These are phyloP conservation scores for Pyrenophora graminea DNA, from an alignment of 2,329 filamentous ascomycete species.

Conservation along the genomic window DNA sequence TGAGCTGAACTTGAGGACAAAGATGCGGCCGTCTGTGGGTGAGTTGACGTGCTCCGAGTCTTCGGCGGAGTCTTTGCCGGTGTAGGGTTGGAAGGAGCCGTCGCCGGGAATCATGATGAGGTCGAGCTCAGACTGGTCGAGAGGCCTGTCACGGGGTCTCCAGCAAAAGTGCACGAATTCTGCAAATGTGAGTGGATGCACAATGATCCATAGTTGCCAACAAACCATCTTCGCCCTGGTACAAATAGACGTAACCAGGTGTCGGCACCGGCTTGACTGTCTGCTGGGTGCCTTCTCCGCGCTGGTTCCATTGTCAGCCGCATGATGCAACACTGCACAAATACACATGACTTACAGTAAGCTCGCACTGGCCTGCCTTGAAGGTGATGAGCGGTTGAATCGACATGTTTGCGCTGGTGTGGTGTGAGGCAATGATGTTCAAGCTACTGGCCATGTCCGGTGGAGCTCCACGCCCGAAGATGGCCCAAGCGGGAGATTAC, in stretches of 20 bases:
- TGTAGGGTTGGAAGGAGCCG: conserved; percentile 81
- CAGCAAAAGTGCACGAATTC: conserved; percentile 97
- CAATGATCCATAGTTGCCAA: not conserved
- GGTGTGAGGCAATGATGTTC: conserved; percentile 15
- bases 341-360: conserved; percentile 66
- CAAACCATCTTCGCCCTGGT: conserved; percentile 78
- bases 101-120: conserved; percentile 93
- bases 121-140: conserved; percentile 79
- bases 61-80: conserved; percentile 55
- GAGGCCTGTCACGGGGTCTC: conserved; percentile 74
- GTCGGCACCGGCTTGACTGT: conserved; percentile 74
- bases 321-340: not conserved
- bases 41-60: conserved; percentile 64
- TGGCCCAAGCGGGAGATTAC: no score
- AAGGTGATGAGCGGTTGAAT: conserved; percentile 88
- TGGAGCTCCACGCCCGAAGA: conserved; percentile 11
- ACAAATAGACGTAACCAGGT: conserved; percentile 89
- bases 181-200: conserved; percentile 44
- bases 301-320: conserved; percentile 27
- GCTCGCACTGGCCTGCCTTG: conserved; percentile 88
- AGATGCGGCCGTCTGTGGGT: conserved; percentile 82
- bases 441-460: conserved; percentile 21
- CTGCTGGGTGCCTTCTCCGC: conserved; percentile 33
- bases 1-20: conserved; percentile 89
- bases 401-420: conserved; percentile 64